Base-by-base conservation (phyloP, 169 alveolate species). In the Eimeria brunetti region DNA sequence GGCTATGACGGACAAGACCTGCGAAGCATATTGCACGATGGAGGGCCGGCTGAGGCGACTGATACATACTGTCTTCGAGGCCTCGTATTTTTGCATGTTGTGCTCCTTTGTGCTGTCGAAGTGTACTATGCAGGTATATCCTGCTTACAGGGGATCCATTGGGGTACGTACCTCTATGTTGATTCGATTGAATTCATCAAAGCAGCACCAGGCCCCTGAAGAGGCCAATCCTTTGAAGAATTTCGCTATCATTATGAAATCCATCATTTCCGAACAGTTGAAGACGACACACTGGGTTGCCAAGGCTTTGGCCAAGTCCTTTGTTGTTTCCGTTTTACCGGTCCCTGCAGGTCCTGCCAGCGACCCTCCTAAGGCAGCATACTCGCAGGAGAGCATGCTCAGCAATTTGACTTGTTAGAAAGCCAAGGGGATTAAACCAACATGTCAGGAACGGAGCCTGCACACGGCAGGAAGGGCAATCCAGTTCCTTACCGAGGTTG, bases 311-410 rank as follows among this genome's bases (percentile, higher is more conserved):
- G 99, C 99, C 94, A 99, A 97, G 97, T 99, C 99, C 97, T 99
- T 99, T 76, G 99, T 99, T 20, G 99, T 98, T 97, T 99, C 99
- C 30, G 99, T 99, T 97, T 99, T 99, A 20, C 99, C 99, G 5
- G 99, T 99, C n/a, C 99, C 99, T 20, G 99, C 99, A 24, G 99
- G 99, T 49, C 99, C 99, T 62, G 99, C 99, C 38, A 99, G 99
- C 12, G 99, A 98, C 94, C 99, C 98, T 27, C 96, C 96, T 94
- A 36, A 56, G 49, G 14, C 53, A 24, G n/a, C 30, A 62, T 12
- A 11, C 80, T 4, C 89, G 73, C 80, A 38, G 41, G 49, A 8
- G 71, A 38, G 24, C 5, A 4, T 46, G 44, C 8, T 49, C 1
- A 75, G 56, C 62, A 46, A 27, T 78, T 49, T 30, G 67, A 27